Evolutionary conservation across 139 green algal species (phyloP), one percentile per base, ranked within the genome.

Genomic region (Chlamydomonas schloesseri): DNA sequence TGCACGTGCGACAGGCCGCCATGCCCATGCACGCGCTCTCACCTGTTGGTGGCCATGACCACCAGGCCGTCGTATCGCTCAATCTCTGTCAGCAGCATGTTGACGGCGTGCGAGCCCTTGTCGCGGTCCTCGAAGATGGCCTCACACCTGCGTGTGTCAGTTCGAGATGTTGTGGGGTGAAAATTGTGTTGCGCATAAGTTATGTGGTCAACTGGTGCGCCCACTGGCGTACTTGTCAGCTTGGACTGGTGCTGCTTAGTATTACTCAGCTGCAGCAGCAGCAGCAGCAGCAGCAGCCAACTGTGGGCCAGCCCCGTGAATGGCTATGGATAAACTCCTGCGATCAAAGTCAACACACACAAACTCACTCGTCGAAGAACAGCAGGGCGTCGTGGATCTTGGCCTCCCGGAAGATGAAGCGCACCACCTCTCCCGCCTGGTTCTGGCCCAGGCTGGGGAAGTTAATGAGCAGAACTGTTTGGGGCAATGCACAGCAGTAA

Each of bases 81-180:
- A 28, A 82, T 33, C 55, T 82, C 75, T 15, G 75, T 82, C 1
- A 82, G 75, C 55, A 82, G 75, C 75, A 82, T 82, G 75, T 82
- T 82, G 57, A 82, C 75, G 8, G 34, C 24, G 75, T 82, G 75
- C 34, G 28, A 42, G 31, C 75, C 75, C 21, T 37, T 36, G 10
- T 71, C 57, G 33, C 75, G 75, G 75, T 82, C 75, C 75, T 82
- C 75, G 55, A 82, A 82, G 34, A 82, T 71, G 21, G 75, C 47
- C 57, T 82, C 75, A 26, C 75, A 81, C 50, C 73, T 81, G 47
- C 23, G 71, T 4, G 31, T 50, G 67, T 14, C 31, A 4, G 29
- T 34, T 10, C 3, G 64, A 3, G 64, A 14, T 17, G 18, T 17
- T 14, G 62, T 28, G 23, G 62, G 53, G 53, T 60, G 13, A 60